Evolutionary conservation across 495 filamentous ascomycete species (phyloP).

Genomic region (Tirmania nivea): DNA sequence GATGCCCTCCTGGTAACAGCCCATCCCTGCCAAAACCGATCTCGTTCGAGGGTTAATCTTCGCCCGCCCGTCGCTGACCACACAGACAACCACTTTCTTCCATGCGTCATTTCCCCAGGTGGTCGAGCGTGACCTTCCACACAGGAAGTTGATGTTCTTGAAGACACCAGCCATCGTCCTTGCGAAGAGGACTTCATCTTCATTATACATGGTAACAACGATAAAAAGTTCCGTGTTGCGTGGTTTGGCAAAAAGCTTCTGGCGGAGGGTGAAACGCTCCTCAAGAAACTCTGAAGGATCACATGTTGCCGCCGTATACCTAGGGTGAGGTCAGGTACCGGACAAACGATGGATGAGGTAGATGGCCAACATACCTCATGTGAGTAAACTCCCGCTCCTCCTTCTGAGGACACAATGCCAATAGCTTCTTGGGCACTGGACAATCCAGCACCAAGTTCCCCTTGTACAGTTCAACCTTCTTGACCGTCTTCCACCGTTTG

Average conservation of each 20-base stretch:
- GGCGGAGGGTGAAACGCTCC: conserved; percentile 78
- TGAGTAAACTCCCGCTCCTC: conserved; percentile 92
- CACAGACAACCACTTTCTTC: conserved; percentile 99
- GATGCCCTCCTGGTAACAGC: conserved; percentile 95
- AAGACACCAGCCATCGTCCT: conserved; percentile 93
- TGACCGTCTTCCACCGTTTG: conserved; percentile 92
- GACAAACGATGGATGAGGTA: background rate
- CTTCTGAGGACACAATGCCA: conserved; percentile 55
- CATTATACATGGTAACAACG: conserved; percentile 97
- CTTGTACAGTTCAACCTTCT: conserved; percentile 89
- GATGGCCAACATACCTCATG: conserved; percentile 34
- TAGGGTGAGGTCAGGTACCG: background rate
- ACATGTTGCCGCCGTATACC: conserved; percentile 91
- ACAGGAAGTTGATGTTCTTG: conserved; percentile 98
- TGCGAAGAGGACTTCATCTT: conserved; percentile 90
- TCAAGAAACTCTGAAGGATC: conserved; percentile 74
- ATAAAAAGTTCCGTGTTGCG: conserved; percentile 94
- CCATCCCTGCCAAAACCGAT: conserved; percentile 77
- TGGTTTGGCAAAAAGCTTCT: conserved; percentile 81
- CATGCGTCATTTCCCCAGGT: conserved; percentile 98
- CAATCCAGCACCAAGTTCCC: conserved; percentile 96
- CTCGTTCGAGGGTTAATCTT: conserved; percentile 91
- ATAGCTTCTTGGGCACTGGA: conserved; percentile 71
- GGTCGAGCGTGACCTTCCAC: conserved; percentile 67
- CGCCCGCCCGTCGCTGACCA: conserved; percentile 92